Conservation (phyloP, 805 yeast genomes). For the Monosporozyma aquatica region DNA sequence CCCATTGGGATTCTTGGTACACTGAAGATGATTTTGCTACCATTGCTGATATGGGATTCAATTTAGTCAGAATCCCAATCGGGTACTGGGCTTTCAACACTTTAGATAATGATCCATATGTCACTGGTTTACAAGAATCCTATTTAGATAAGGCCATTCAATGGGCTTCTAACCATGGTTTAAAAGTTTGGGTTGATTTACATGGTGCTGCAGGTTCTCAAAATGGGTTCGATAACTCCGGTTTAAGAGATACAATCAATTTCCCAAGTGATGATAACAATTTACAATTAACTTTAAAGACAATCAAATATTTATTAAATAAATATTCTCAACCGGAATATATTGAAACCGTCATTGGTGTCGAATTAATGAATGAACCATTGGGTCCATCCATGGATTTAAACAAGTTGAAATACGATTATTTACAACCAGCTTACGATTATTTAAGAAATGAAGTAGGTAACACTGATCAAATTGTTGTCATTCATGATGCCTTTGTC, state of each 20-base stretch:
- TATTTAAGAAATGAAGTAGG: slow-evolving; percentile 46
- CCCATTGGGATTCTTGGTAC: slow-evolving; percentile 76
- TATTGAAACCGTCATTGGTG: slow-evolving; percentile 68
- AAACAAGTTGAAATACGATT: slow-evolving; percentile 44
- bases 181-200: slow-evolving; percentile 83
- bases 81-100: slow-evolving; percentile 87
- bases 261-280: slow-evolving; percentile 45
- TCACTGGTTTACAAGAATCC: slow-evolving; percentile 58
- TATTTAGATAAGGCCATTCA: slow-evolving; percentile 68
- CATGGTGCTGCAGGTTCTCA: slow-evolving; percentile 98
- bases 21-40: slow-evolving; percentile 60
- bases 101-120: slow-evolving; percentile 65
- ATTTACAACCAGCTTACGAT: slow-evolving; percentile 54
- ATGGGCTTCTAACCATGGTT: slow-evolving; percentile 56
- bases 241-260: slow-evolving; percentile 52
- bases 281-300: slow-evolving; percentile 44
- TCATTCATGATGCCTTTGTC: slow-evolving; percentile 80
- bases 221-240: slow-evolving; percentile 93
- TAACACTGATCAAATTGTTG: slow-evolving; percentile 42
- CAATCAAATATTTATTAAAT: slow-evolving; percentile 43
- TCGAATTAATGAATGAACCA: slow-evolving; percentile 86
- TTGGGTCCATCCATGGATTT: slow-evolving; percentile 60
- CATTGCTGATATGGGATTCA: slow-evolving; percentile 58
- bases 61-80: slow-evolving; percentile 81
- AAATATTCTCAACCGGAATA: slow-evolving; percentile 57